phyloP scores from a whole-genome alignment of 495 filamentous ascomycete genomes.

The Neurospora sp. region DNA sequence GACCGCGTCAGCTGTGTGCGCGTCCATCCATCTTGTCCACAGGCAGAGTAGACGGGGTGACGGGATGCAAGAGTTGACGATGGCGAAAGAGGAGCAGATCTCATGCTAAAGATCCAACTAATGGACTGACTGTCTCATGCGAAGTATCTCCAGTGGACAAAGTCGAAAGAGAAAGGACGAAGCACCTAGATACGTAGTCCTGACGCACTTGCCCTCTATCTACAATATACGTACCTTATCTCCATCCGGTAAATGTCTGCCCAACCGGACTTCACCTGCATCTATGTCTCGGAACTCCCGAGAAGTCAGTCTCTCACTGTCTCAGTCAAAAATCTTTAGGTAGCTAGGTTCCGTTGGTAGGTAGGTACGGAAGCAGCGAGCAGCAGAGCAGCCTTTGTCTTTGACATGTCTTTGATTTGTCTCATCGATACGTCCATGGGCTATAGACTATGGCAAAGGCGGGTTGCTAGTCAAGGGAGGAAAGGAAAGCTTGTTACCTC shows the following conservation, averaged over 20 bases:
- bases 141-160: not conserved
- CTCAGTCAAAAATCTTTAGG: not conserved
- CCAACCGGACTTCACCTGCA: not conserved
- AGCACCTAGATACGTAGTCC: not conserved
- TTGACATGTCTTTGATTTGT: not conserved
- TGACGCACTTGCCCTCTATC: not conserved
- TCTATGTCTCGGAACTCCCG: not conserved
- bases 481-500: not conserved
- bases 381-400: not conserved
- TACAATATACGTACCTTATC: too few relatives aligned
- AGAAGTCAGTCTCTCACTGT: not conserved
- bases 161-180: not conserved
- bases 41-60: not conserved
- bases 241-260: too few relatives aligned
- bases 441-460: not conserved
- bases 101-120: too few relatives aligned
- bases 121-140: too few relatives aligned
- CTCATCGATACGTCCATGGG: not conserved
- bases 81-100: too few relatives aligned
- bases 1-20: not conserved
- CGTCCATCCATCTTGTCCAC: not conserved
- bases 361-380: not conserved
- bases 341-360: too few relatives aligned
- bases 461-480: not conserved
- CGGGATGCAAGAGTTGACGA: not conserved